These are phyloP conservation scores for Cladosporium sp. DNA, from an alignment of 2,329 filamentous ascomycete genomes.

Conservation along the genomic window DNA sequence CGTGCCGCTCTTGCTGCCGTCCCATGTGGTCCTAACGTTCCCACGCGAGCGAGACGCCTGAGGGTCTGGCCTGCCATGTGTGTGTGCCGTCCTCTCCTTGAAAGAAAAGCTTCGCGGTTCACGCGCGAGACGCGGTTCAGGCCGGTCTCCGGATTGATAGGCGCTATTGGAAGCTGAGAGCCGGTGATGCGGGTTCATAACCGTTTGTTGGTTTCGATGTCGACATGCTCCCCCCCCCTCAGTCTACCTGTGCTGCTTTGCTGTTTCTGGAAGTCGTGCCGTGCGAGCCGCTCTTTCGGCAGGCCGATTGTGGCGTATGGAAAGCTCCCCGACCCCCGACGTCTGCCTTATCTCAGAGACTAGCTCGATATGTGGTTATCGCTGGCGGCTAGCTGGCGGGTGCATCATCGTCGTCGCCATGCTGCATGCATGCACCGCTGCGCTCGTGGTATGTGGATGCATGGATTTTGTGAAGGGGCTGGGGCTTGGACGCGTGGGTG, in stretches of 20 bases:
- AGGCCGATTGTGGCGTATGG: not conserved
- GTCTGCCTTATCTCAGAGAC: not conserved
- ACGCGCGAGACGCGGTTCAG: too few relatives aligned
- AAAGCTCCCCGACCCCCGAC: not conserved
- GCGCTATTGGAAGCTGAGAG: not conserved
- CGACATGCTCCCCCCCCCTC: not conserved
- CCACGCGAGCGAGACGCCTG: not conserved
- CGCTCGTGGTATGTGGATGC: not conserved
- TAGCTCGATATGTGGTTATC: not conserved
- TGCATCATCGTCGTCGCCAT: not conserved
- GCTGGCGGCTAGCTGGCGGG: not conserved
- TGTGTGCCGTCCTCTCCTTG: too few relatives aligned
- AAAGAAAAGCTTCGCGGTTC: not conserved
- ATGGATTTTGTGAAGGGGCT: not conserved
- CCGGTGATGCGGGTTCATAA: not conserved
- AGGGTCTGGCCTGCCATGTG: not conserved
- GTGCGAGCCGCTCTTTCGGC: not conserved
- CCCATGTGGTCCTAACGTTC: not conserved
- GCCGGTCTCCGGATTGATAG: not conserved
- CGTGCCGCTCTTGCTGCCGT: too few relatives aligned
- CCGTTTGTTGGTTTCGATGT: not conserved
- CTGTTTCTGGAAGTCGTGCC: not conserved
- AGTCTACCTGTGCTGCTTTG: too few relatives aligned
- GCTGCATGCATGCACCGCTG: not conserved
- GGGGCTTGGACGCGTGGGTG: conserved; percentile 3